Evolutionary conservation across 2,329 filamentous ascomycete genomes (phyloP).

Genomic region (Corynespora cassiicola): DNA sequence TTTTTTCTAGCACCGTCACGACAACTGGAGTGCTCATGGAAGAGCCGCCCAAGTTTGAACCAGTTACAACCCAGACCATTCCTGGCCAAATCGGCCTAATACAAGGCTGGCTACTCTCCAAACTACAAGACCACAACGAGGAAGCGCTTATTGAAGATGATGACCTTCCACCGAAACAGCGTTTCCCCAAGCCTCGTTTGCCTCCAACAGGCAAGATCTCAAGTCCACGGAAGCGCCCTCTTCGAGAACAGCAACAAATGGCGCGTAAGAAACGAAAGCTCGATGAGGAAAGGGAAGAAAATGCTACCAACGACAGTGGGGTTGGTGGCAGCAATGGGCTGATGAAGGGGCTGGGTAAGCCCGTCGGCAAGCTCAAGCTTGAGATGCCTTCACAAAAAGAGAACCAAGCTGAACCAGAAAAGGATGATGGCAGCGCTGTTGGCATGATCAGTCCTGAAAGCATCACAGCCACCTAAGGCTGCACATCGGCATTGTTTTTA

Average conservation of each 20-base stretch:
- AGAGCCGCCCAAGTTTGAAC: constrained; percentile 72
- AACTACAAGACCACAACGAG: constrained; percentile 83
- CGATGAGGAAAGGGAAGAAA: constrained; percentile 52
- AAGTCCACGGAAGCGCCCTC: constrained; percentile 80
- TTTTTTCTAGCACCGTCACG: constrained; percentile 61
- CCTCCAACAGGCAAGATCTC: constrained; percentile 86
- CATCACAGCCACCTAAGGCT: constrained; percentile 52
- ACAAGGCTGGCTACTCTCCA: constrained; percentile 88
- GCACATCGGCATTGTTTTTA: too few species aligned
- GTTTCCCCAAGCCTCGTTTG: constrained; percentile 66
- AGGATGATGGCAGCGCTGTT: constrained; percentile 69
- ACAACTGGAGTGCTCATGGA: constrained; percentile 69
- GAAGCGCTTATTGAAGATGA: constrained; percentile 91
- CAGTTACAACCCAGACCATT: constrained; percentile 80
- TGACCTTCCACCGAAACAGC: constrained; percentile 90
- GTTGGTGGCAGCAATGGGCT: constrained; percentile 21
- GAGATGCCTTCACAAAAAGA: constrained; percentile 63
- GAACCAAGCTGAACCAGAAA: constrained; percentile 66
- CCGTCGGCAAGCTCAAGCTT: constrained; percentile 59
- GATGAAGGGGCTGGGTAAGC: constrained; percentile 57
- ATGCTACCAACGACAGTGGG: constrained; percentile 30
- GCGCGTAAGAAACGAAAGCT: constrained; percentile 87
- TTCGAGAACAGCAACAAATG: constrained; percentile 81
- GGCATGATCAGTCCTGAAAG: constrained; percentile 89
- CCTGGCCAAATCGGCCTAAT: constrained; percentile 84